phyloP scores from a whole-genome alignment of 306 rosid genomes.

The Acacia crassicarpa region DNA sequence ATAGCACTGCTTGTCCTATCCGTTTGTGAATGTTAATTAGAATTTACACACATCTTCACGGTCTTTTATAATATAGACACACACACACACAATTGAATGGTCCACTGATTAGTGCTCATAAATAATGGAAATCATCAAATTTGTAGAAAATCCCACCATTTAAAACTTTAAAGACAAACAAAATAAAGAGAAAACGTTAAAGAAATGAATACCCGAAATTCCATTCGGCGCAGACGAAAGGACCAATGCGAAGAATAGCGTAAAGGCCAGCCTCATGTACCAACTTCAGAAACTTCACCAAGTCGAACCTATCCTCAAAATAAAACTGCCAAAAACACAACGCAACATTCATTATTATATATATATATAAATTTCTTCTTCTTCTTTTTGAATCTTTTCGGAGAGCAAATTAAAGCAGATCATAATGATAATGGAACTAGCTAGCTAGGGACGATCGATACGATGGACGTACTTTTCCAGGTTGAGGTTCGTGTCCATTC shows the following conservation, averaged over 20 bases:
- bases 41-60: too few species aligned
- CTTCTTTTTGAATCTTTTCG: too few species aligned
- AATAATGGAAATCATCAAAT: too few species aligned
- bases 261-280: slow-evolving; percentile 69
- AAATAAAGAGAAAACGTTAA: background rate
- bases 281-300: slow-evolving; percentile 66
- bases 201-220: slow-evolving; percentile 62
- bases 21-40: background rate
- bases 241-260: slow-evolving; percentile 83
- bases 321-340: slow-evolving; percentile 46
- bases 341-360: background rate
- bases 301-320: slow-evolving; percentile 68
- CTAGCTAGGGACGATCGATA: too few species aligned
- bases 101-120: too few species aligned
- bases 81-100: background rate
- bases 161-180: too few species aligned
- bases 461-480: slow-evolving; percentile 33
- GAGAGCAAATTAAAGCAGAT: too few species aligned
- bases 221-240: slow-evolving; percentile 81
- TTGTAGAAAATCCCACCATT: too few species aligned
- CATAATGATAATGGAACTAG: too few species aligned
- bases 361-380: too few species aligned
- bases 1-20: too few species aligned
- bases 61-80: too few species aligned
- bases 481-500: slow-evolving; percentile 86